Conservation (phyloP, 352 stramenopile genomes). For the Pythium dissimile region DNA sequence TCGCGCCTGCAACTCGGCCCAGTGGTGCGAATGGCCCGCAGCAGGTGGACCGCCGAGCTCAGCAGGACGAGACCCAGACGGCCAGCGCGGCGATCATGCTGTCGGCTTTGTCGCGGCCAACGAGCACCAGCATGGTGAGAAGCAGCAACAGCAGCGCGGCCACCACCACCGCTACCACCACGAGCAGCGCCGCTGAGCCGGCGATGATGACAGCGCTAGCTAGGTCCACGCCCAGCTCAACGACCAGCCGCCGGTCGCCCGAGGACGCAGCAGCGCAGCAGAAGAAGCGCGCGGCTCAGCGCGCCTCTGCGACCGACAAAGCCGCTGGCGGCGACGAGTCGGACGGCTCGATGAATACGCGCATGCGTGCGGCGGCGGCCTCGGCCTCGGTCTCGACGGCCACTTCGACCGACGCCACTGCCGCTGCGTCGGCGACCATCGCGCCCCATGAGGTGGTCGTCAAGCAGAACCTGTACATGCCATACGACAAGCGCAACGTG, state of each 20-base stretch:
- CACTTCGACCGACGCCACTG: not conserved
- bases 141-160: not conserved
- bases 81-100: constrained; percentile 9
- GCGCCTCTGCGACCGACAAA: not conserved
- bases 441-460: constrained; percentile 16
- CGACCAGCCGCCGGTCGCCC: too few relatives aligned
- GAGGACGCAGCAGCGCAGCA: not conserved
- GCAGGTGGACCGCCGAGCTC: constrained; percentile 5
- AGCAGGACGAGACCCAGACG: constrained; percentile 17
- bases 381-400: not conserved
- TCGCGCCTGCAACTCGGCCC: not conserved
- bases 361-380: constrained; percentile 2
- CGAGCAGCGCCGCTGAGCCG: not conserved
- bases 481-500: constrained; percentile 37
- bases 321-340: not conserved
- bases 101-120: constrained; percentile 4
- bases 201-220: not conserved
- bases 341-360: constrained; percentile 1
- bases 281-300: not conserved
- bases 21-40: not conserved
- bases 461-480: constrained; percentile 40
- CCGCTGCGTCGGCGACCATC: not conserved
- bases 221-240: too few relatives aligned
- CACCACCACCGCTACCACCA: not conserved
- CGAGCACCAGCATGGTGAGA: not conserved